A percentile compares a stretch with the other conserved stretches of the same genome.
Evolutionary conservation across 78 protist genomes (phyloP).

Genomic region (Mantamonas sphyraenae): DNA sequence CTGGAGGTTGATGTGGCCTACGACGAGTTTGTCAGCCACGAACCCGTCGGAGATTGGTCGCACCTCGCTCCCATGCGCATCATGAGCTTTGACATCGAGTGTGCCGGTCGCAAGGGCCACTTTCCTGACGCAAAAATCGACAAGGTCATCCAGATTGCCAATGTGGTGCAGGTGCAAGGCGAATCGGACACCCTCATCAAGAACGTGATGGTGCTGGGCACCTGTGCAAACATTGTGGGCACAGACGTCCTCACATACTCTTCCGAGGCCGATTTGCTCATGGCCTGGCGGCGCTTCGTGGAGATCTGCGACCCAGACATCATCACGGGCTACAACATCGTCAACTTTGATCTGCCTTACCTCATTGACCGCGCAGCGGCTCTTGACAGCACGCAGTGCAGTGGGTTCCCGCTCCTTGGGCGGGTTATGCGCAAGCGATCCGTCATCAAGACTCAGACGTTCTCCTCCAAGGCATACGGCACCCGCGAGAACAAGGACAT

Average conservation of each 20-base stretch:
- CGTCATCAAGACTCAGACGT: slow-evolving; percentile 33
- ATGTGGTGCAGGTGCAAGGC: slow-evolving; percentile 56
- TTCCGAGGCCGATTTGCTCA: slow-evolving; percentile 70
- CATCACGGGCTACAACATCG: slow-evolving; percentile 96
- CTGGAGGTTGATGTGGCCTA: slow-evolving; percentile 52
- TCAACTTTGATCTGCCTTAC: slow-evolving; percentile 96
- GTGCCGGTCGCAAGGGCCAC: slow-evolving; percentile 86
- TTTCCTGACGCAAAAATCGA: slow-evolving; percentile 97
- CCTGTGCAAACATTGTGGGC: slow-evolving; percentile 88
- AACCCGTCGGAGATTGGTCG: slow-evolving; percentile 60
- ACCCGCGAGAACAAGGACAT: slow-evolving; percentile 85
- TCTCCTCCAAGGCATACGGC: slow-evolving; percentile 77
- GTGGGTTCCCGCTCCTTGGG: slow-evolving; percentile 44
- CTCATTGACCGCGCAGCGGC: slow-evolving; percentile 81
- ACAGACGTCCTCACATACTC: slow-evolving; percentile 69
- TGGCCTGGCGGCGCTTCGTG: slow-evolving; percentile 65
- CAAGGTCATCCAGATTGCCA: slow-evolving; percentile 97
- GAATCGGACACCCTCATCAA: slow-evolving; percentile 44
- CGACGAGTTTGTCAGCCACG: slow-evolving; percentile 26
- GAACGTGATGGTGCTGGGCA: slow-evolving; percentile 67
- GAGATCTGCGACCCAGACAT: slow-evolving; percentile 90
- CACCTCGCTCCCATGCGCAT: slow-evolving; percentile 92
- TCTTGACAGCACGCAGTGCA: slow-evolving; percentile 31
- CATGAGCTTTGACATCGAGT: slow-evolving; percentile 96
- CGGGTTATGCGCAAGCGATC: slow-evolving; percentile 26